Evolutionary conservation across 768 basidiomycete species (phyloP).

Genomic region (Tylopilus cervinicoccineus): DNA sequence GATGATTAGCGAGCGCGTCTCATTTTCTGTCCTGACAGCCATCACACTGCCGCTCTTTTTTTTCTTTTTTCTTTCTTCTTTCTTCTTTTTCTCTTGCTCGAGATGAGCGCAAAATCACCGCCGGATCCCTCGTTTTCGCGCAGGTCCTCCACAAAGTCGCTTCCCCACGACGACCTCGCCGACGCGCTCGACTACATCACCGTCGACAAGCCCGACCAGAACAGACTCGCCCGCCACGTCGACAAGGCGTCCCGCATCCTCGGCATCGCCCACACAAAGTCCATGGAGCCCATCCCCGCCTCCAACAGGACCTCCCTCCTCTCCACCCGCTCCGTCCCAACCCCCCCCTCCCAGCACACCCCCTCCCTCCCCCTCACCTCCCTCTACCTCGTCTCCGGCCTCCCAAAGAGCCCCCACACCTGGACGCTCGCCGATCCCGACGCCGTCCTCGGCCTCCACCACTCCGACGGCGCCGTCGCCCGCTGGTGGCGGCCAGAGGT

Average conservation of each 20-base stretch:
- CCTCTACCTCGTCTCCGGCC: conserved; percentile 83
- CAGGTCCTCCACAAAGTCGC: conserved; percentile 20
- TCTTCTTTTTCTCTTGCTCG: too few species aligned
- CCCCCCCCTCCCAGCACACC: conserved; percentile 53
- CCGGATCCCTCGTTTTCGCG: conserved; percentile 42
- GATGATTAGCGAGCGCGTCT: not conserved
- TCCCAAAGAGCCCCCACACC: conserved; percentile 84
- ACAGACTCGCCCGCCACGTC: conserved; percentile 38
- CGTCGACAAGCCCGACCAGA: conserved; percentile 35
- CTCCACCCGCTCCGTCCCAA: conserved; percentile 50
- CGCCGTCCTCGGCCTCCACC: conserved; percentile 75
- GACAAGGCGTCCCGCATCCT: conserved; percentile 80
- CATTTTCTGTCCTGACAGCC: not conserved
- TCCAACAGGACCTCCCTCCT: conserved; percentile 73
- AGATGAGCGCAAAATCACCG: too few species aligned
- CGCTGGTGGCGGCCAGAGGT: conserved; percentile 93
- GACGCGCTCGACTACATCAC: conserved; percentile 77
- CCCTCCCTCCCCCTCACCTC: conserved; percentile 77
- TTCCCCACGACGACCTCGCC: conserved; percentile 40
- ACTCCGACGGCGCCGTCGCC: conserved; percentile 79
- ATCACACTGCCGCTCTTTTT: not conserved
- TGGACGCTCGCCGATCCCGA: conserved; percentile 89
- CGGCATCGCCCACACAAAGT: conserved; percentile 68
- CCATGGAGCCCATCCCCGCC: conserved; percentile 84
- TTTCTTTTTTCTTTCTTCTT: not conserved